Evolutionary conservation across 768 basidiomycete species (phyloP).

Genomic region (Boletus eberwhitei): DNA sequence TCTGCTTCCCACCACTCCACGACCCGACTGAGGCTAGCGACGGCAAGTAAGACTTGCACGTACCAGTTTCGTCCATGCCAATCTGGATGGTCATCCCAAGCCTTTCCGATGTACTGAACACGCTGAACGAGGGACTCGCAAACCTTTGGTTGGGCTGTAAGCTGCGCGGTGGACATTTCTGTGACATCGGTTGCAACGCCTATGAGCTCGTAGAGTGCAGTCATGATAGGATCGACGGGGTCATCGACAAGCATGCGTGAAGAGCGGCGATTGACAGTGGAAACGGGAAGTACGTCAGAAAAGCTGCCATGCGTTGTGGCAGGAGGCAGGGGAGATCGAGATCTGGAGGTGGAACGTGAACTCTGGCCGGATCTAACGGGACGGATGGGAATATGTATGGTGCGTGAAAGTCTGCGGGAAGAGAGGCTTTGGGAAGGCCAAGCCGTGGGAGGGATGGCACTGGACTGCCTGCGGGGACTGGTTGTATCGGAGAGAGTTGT

Average conservation of each 20-base stretch:
- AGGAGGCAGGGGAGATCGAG: conserved; percentile 86
- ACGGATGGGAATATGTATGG: conserved; percentile 71
- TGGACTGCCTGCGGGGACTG: conserved; percentile 63
- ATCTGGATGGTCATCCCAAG: conserved; percentile 97
- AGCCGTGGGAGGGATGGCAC: conserved; percentile 44
- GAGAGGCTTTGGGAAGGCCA: conserved; percentile 56
- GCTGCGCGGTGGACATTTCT: conserved; percentile 83
- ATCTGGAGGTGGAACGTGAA: conserved; percentile 93
- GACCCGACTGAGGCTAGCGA: conserved; percentile 93
- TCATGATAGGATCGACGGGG: conserved; percentile 86
- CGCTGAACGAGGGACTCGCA: conserved; percentile 87
- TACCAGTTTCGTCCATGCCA: conserved; percentile 99
- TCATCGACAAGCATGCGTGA: conserved; percentile 83
- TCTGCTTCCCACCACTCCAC: conserved; percentile 99
- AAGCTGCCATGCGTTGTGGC: conserved; percentile 62
- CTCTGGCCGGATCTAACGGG: conserved; percentile 71
- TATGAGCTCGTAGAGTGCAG: conserved; percentile 87
- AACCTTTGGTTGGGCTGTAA: conserved; percentile 80
- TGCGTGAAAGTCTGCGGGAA: conserved; percentile 81
- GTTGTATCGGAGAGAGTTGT: conserved; percentile 61
- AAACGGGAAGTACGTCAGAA: conserved; percentile 46
- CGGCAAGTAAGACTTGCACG: conserved; percentile 91
- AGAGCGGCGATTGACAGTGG: conserved; percentile 63
- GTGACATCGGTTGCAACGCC: conserved; percentile 89
- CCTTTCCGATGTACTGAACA: conserved; percentile 87